A percentile compares a stretch with the other conserved stretches of the same genome.
Conservation (phyloP, 768 basidiomycete genomes). For the Amanita brunnescens region DNA sequence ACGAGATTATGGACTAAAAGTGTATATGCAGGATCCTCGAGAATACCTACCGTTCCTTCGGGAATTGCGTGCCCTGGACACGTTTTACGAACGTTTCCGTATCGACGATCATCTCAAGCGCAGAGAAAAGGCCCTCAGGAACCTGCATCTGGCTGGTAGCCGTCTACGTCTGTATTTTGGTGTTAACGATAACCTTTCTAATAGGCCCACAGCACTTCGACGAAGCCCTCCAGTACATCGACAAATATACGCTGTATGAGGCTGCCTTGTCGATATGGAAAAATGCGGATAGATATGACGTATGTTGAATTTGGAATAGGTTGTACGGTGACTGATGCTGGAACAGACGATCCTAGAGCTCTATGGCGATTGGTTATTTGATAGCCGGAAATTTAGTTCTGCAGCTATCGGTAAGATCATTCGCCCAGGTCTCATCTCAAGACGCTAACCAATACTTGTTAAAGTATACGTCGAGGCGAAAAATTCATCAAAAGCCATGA, state of each 20-base stretch:
- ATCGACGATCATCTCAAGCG: conserved; percentile 91
- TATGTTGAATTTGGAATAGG: conserved; percentile 21
- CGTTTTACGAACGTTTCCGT: conserved; percentile 76
- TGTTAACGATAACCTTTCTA: neutral
- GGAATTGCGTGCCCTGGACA: conserved; percentile 73
- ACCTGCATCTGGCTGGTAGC: conserved; percentile 67
- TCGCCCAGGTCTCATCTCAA: neutral
- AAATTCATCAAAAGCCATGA: conserved; percentile 64
- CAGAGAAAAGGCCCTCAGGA: conserved; percentile 61
- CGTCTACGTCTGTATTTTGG: neutral
- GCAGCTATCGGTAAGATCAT: conserved; percentile 63
- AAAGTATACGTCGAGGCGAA: conserved; percentile 53
- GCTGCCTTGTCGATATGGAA: conserved; percentile 70
- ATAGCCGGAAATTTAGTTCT: conserved; percentile 72
- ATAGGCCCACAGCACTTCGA: conserved; percentile 64
- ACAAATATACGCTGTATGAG: conserved; percentile 67
- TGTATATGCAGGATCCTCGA: conserved; percentile 70
- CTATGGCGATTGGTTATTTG: conserved; percentile 86
- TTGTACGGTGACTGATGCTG: neutral
- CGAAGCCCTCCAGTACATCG: conserved; percentile 74
- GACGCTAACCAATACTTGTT: neutral
- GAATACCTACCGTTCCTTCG: conserved; percentile 97
- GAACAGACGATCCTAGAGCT: conserved; percentile 57
- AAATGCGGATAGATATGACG: conserved; percentile 53
- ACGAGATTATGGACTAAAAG: conserved; percentile 1